A percentile compares a stretch with the other conserved stretches of the same genome.
Evolutionary conservation across 768 basidiomycete genomes (phyloP).

Genomic region (Russula ochroleuca): DNA sequence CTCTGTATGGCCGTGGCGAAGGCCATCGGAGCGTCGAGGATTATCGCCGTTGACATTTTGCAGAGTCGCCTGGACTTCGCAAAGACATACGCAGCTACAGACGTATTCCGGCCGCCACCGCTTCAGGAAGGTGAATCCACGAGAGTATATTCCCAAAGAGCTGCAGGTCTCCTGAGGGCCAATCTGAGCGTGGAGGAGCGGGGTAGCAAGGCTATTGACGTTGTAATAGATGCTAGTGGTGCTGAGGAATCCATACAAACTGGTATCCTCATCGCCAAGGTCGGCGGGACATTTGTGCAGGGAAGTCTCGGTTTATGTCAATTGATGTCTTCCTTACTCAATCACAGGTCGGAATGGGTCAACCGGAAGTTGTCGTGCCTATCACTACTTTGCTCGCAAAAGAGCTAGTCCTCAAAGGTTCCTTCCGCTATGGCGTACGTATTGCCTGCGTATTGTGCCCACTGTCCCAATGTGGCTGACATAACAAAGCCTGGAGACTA

Average conservation of each 20-base stretch:
- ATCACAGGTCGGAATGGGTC: constrained; percentile 80
- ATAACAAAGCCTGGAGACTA: constrained; percentile 71
- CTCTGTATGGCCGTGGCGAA: constrained; percentile 95
- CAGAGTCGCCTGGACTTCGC: constrained; percentile 80
- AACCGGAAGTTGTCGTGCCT: constrained; percentile 69
- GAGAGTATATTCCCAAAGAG: constrained; percentile 67
- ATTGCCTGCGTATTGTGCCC: no score
- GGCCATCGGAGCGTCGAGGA: constrained; percentile 79
- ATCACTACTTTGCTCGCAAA: constrained; percentile 66
- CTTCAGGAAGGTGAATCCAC: constrained; percentile 60
- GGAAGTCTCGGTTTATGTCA: constrained; percentile 32
- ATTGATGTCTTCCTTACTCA: constrained; percentile 28
- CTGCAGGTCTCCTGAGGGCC: constrained; percentile 60
- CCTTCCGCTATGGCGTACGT: constrained; percentile 85
- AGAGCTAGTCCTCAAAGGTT: constrained; percentile 79
- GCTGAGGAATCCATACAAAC: constrained; percentile 92
- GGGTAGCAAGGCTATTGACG: constrained; percentile 68
- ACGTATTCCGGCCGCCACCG: constrained; percentile 61
- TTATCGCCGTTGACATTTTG: constrained; percentile 82
- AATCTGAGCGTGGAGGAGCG: constrained; percentile 65
- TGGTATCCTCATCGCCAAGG: constrained; percentile 66
- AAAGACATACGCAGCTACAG: constrained; percentile 76
- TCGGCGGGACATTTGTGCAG: constrained; percentile 73
- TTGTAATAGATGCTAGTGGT: constrained; percentile 89
- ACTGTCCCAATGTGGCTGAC: constrained; percentile 10